These are phyloP conservation scores for Hypoxylon perforatum DNA, from an alignment of 495 filamentous ascomycete genomes.

Conservation along the genomic window DNA sequence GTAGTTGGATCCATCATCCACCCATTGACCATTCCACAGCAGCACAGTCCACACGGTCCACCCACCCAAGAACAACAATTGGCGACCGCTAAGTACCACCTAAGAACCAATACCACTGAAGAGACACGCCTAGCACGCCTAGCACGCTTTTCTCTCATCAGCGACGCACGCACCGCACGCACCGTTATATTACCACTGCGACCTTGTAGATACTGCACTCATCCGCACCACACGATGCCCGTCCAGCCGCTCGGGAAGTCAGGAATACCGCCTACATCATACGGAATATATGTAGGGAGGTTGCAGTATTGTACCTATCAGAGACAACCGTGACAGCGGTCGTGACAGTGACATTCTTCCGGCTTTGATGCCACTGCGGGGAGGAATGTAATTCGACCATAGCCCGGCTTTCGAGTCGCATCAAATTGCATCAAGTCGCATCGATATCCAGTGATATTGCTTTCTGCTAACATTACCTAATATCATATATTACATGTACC, in stretches of 20 bases:
- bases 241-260: conserved; percentile 39
- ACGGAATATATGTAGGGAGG: not conserved
- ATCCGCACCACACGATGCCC: conserved; percentile 19
- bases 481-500: conserved; percentile 1
- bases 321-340: not conserved
- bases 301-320: conserved; percentile 9
- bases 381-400: conserved; percentile 23
- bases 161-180: too few species aligned
- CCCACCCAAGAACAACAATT: too few species aligned
- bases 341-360: conserved; percentile 22
- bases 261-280: conserved; percentile 7
- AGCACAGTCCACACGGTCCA: too few species aligned
- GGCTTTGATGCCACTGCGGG: conserved; percentile 34
- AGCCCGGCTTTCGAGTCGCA: conserved; percentile 14
- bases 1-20: conserved; percentile 29
- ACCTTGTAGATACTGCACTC: conserved; percentile 6
- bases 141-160: too few species aligned
- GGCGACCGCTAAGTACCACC: too few species aligned
- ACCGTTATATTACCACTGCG: too few species aligned
- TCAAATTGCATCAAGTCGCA: conserved; percentile 21
- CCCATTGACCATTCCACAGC: not conserved
- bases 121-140: conserved; percentile 18
- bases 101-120: not conserved
- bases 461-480: conserved; percentile 11
- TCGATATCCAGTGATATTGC: conserved; percentile 5